phyloP scores from a whole-genome alignment of 768 basidiomycete species.

The Melanogaster broomeanus region DNA sequence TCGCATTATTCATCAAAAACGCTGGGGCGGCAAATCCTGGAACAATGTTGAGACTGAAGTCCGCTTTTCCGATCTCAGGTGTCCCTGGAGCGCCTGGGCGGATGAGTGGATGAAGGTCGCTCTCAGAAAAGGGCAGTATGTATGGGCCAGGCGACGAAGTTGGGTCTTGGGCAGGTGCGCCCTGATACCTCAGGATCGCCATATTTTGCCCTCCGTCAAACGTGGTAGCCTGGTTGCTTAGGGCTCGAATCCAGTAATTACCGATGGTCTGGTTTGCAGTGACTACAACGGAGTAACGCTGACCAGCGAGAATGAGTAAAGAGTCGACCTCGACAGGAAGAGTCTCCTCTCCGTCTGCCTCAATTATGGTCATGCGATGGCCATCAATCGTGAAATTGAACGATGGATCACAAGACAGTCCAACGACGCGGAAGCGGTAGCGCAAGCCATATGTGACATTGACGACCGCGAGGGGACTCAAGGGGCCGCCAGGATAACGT shows the following conservation, averaged over 20 bases:
- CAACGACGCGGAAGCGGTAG: constrained; percentile 40
- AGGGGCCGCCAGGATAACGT: constrained; percentile 45
- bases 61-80: constrained; percentile 22
- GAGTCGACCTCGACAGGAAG: constrained; percentile 40
- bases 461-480: constrained; percentile 43
- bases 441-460: constrained; percentile 38
- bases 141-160: constrained; percentile 19
- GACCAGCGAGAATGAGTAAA: constrained; percentile 37
- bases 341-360: constrained; percentile 43
- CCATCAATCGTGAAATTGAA: constrained; percentile 28
- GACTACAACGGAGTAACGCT: constrained; percentile 50
- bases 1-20: constrained; percentile 10
- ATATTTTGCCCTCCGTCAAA: constrained; percentile 30
- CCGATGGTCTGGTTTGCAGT: constrained; percentile 37
- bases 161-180: constrained; percentile 28
- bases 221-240: constrained; percentile 26
- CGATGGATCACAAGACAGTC: constrained; percentile 35
- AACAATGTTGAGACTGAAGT: constrained; percentile 23
- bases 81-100: constrained; percentile 20
- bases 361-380: constrained; percentile 37
- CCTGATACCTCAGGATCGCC: constrained; percentile 22
- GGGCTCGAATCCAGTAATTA: constrained; percentile 42
- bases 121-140: constrained; percentile 8
- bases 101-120: background rate
- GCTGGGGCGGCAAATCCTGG: background rate